Conservation (phyloP, 2,329 filamentous ascomycete genomes). For the Fusarium liriodendri region DNA sequence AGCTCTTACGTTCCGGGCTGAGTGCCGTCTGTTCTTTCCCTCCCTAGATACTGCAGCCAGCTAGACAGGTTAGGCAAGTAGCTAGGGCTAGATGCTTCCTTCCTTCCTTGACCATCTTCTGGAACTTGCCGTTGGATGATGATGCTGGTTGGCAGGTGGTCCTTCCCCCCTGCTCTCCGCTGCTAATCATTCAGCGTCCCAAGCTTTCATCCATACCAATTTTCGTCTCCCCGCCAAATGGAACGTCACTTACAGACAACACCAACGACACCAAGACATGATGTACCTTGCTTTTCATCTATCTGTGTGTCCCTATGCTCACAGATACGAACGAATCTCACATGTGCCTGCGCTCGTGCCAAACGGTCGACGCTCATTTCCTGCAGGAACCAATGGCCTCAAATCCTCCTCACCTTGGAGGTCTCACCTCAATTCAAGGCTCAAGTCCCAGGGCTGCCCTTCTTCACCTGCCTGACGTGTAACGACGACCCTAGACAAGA, state of each 20-base stretch:
- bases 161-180: background rate
- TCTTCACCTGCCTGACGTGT: slow-evolving; percentile 11
- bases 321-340: background rate
- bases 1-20: background rate
- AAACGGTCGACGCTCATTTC: slow-evolving; percentile 10
- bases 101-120: background rate
- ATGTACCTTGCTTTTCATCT: background rate
- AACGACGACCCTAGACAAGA: slow-evolving; percentile 26
- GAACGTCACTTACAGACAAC: background rate
- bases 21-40: background rate
- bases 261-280: background rate
- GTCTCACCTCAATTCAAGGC: background rate
- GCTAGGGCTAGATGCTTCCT: background rate
- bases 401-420: background rate
- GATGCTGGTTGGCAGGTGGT: slow-evolving; percentile 8
- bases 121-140: background rate
- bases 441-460: background rate
- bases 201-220: background rate
- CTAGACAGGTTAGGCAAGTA: background rate
- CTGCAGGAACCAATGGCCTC: slow-evolving; percentile 20
- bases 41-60: background rate
- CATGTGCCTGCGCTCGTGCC: background rate
- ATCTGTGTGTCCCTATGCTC: background rate
- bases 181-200: background rate
- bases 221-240: slow-evolving; percentile 1